phyloP scores from a whole-genome alignment of 805 yeast species.

The Metschnikowia orientalis region DNA sequence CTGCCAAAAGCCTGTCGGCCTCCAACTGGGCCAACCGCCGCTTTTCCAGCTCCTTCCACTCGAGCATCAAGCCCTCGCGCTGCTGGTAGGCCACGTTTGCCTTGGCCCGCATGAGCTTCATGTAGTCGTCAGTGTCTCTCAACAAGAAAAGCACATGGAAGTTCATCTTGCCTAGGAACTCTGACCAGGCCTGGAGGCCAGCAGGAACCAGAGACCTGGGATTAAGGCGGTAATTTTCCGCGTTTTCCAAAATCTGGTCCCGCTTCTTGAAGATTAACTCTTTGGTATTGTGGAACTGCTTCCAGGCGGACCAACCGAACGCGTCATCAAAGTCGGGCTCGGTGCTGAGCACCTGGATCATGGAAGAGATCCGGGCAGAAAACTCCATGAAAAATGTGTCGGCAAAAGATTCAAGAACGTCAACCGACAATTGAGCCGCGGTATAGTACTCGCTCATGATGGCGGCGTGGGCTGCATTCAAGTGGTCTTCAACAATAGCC shows the following conservation, averaged over 20 bases:
- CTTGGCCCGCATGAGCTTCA: constrained; percentile 35
- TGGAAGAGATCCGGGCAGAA: constrained; percentile 51
- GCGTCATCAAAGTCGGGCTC: constrained; percentile 17
- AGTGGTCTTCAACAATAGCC: constrained; percentile 20
- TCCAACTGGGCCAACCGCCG: constrained; percentile 1
- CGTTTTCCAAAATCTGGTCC: constrained; percentile 42
- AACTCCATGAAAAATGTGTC: constrained; percentile 64
- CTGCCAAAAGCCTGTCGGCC: neutral
- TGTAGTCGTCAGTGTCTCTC: constrained; percentile 53
- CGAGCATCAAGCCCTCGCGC: constrained; percentile 25
- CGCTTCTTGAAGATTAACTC: constrained; percentile 51
- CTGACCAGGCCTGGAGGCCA: constrained; percentile 36
- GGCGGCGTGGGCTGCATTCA: constrained; percentile 25
- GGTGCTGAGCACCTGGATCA: constrained; percentile 31
- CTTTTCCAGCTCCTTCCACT: constrained; percentile 4
- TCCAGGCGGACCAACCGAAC: constrained; percentile 37
- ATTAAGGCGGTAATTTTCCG: constrained; percentile 20
- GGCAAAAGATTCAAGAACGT: constrained; percentile 69
- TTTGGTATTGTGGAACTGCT: constrained; percentile 53
- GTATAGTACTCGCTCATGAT: constrained; percentile 29
- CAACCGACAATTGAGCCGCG: constrained; percentile 45
- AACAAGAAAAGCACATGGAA: constrained; percentile 46
- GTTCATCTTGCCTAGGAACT: constrained; percentile 36
- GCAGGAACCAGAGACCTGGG: constrained; percentile 21
- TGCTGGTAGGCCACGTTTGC: constrained; percentile 42